Conservation (phyloP, 148 eudicot genomes). For the Rhododendron henanense region DNA sequence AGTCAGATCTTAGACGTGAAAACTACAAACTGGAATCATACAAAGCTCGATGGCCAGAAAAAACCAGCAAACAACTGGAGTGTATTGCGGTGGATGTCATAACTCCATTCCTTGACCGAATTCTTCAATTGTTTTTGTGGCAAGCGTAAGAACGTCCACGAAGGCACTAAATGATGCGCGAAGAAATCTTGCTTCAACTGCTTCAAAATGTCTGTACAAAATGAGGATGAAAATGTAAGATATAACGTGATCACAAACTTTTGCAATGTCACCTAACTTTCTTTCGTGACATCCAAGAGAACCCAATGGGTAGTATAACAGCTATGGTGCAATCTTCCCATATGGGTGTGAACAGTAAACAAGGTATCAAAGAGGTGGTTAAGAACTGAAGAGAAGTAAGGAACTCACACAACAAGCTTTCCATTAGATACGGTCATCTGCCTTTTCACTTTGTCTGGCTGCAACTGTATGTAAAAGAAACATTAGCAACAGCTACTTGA, state of each 20-base stretch:
- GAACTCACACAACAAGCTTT: constrained; percentile 74
- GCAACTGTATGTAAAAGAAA: constrained; percentile 47
- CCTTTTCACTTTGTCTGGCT: constrained; percentile 92
- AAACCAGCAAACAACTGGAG: not conserved
- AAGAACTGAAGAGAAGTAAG: not conserved
- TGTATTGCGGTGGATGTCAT: constrained; percentile 10
- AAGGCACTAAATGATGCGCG: constrained; percentile 87
- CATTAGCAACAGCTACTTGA: not conserved
- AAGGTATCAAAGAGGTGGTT: not conserved
- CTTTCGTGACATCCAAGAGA: not conserved
- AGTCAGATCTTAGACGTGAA: not conserved
- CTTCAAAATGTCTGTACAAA: constrained; percentile 75
- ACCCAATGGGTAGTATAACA: not conserved
- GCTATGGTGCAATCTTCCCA: not conserved
- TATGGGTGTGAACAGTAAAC: not conserved
- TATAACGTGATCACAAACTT: not conserved
- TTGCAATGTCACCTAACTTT: not conserved
- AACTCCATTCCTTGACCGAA: constrained; percentile 40
- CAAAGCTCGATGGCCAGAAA: not conserved
- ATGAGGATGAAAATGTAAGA: not conserved
- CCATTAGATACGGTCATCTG: constrained; percentile 64
- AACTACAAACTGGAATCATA: not conserved
- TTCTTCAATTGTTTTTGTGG: constrained; percentile 81
- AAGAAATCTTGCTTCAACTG: constrained; percentile 90
- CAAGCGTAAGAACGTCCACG: constrained; percentile 74